These are phyloP conservation scores for Neophaeococcomyces aloes DNA, from an alignment of 2,329 filamentous ascomycete species.

Conservation along the genomic window DNA sequence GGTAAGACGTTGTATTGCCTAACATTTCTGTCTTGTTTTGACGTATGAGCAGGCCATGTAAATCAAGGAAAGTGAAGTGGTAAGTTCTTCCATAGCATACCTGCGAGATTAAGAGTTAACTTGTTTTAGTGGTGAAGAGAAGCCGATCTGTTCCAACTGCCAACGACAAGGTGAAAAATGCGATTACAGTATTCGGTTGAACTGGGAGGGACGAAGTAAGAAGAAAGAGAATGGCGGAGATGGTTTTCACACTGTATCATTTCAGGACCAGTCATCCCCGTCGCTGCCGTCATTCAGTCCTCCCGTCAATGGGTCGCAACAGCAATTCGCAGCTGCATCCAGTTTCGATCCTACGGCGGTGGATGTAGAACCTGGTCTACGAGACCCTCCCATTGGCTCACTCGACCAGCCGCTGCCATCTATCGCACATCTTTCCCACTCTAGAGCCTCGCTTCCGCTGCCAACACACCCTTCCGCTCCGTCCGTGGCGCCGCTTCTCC, in stretches of 20 bases:
- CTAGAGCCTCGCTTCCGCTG: constrained; percentile 10
- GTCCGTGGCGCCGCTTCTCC: constrained; percentile 16
- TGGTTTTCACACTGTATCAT: constrained; percentile 29
- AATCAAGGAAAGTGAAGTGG: constrained; percentile 70
- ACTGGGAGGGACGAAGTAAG: constrained; percentile 65
- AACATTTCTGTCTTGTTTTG: background rate
- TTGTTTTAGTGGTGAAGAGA: constrained; percentile 54
- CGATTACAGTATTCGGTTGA: constrained; percentile 71
- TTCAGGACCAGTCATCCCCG: constrained; percentile 10
- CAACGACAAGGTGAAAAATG: constrained; percentile 60
- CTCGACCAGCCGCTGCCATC: constrained; percentile 3
- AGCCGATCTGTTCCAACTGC: constrained; percentile 63
- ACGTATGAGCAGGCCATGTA: constrained; percentile 54
- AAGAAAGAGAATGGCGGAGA: constrained; percentile 36
- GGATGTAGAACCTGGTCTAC: too few species aligned
- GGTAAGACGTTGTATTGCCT: constrained; percentile 33
- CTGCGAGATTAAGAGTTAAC: constrained; percentile 2
- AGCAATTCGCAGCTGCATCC: background rate
- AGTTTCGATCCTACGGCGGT: too few species aligned
- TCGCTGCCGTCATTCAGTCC: background rate
- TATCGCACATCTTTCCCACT: constrained; percentile 2
- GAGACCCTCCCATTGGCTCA: background rate
- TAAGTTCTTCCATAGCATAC: constrained; percentile 24
- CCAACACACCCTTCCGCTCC: constrained; percentile 12
- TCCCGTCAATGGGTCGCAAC: background rate